These are phyloP conservation scores for Acanthamoeba lenticulata DNA, from an alignment of 208 protist genomes.

Conservation along the genomic window DNA sequence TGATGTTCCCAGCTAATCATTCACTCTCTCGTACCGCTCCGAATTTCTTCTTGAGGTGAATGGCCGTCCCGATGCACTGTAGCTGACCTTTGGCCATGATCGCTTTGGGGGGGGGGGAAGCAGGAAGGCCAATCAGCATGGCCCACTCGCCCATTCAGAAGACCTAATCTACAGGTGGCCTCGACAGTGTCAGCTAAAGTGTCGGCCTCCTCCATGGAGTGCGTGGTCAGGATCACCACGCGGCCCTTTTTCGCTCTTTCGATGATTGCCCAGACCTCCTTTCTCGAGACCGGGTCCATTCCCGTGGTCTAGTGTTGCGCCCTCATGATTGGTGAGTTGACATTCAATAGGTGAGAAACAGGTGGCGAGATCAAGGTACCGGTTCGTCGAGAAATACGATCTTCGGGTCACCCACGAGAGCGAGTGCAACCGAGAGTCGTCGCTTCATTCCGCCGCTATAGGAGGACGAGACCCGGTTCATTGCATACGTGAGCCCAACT, in stretches of 20 bases:
- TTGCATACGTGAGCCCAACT: not conserved
- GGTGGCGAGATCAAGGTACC: conserved; percentile 28
- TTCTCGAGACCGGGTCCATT: conserved; percentile 80
- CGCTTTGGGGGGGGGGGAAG: not conserved
- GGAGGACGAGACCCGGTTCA: not conserved
- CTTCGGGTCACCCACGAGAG: conserved; percentile 75
- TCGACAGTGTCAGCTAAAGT: conserved; percentile 23
- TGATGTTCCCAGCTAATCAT: too few relatives aligned
- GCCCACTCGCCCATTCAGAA: not conserved
- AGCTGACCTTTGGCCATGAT: conserved; percentile 61
- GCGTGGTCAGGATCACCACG: conserved; percentile 76
- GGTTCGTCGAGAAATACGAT: conserved; percentile 83
- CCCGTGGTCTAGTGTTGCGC: conserved; percentile 84
- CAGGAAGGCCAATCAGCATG: not conserved
- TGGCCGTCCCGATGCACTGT: conserved; percentile 51
- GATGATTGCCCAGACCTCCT: conserved; percentile 82
- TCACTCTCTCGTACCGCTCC: not conserved
- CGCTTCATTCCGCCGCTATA: conserved; percentile 56
- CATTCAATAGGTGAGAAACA: too few relatives aligned
- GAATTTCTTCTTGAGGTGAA: conserved; percentile 66
- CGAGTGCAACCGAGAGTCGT: conserved; percentile 15
- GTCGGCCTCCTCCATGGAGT: conserved; percentile 74
- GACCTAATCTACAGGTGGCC: not conserved
- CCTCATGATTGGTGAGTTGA: too few relatives aligned
- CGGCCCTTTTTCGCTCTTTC: conserved; percentile 74